Conservation (phyloP, 441 rosid genomes). For the Manihot esculenta region DNA sequence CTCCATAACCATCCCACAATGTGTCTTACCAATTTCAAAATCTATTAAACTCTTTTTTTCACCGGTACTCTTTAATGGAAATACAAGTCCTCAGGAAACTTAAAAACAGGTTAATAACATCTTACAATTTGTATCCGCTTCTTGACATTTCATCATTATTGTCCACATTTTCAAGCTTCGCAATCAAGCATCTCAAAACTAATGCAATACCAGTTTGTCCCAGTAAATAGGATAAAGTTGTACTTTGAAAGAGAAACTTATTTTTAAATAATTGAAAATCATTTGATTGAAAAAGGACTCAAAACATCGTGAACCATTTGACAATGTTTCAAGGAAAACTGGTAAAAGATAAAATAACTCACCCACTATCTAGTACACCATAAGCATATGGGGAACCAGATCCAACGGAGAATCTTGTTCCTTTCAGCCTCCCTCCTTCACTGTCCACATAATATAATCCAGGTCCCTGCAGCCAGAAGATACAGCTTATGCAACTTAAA, state of each 20-base stretch:
- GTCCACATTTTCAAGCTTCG: background rate
- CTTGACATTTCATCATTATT: background rate
- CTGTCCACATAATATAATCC: slow-evolving; percentile 97
- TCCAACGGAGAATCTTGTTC: slow-evolving; percentile 91
- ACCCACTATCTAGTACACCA: slow-evolving; percentile 96
- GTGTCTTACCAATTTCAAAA: background rate
- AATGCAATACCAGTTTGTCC: too few species aligned
- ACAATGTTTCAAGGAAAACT: background rate
- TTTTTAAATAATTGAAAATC: background rate
- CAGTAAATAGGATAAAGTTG: background rate
- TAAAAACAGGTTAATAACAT: background rate
- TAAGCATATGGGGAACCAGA: slow-evolving; percentile 99
- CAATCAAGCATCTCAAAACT: background rate
- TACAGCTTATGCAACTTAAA: slow-evolving; percentile 9
- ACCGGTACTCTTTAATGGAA: too few species aligned
- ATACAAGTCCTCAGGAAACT: background rate
- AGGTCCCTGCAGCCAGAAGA: slow-evolving; percentile 67
- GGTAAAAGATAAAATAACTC: slow-evolving; percentile 22
- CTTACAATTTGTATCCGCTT: background rate
- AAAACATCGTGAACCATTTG: background rate
- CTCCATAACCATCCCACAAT: background rate
- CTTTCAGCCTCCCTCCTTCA: slow-evolving; percentile 98
- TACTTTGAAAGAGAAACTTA: background rate
- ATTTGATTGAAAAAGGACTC: background rate
- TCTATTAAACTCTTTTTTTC: background rate